Evolutionary conservation across 2,329 filamentous ascomycete genomes (phyloP), one percentile per base, ranked within the genome.

Genomic region (Scedosporium apiospermum): DNA sequence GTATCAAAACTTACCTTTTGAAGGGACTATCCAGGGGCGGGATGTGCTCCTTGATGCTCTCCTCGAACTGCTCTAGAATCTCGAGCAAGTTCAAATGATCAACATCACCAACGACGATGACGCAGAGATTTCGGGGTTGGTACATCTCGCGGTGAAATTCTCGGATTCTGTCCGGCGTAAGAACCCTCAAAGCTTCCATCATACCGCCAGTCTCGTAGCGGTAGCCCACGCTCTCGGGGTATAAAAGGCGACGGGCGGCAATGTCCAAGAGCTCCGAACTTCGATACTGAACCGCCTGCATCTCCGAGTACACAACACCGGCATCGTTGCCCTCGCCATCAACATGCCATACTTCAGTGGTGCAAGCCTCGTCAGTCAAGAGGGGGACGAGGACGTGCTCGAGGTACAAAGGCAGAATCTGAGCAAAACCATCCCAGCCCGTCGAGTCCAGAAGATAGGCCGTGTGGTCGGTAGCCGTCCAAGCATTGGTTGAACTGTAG

Each of bases 201-300:
- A 97, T 91, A 14, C 95, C 95, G 12, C 95, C 95, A n/a, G 95
- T 99, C 76, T 99, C 95, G 68, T 97, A 98, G 64, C 93, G 88
- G 72, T 97, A 99, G 2, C 95, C 95, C 62, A 96, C 86, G 57
- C 90, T 89, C 72, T 95, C 86, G 0, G 93, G 93, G 69, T 98
- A 99, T 42, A 96, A 79, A 55, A 95, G 78, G 2, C 90, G 86
- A 49, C 90, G 88, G 61, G 91, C 88, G 66, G 85, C 84, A 63
- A 97, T 80, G 66, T 96, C 91, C 84, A 98, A 96, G 64, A 98
- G 84, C 72, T 96, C 91, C 6, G 82, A 80, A 67, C 89, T 87
- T 61, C 86, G 88, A 71, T 96, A 96, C 71, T 98, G 90, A 2
- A 96, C 87, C 26, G 88, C 95, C 75, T 99, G 95, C 95, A 99